Evolutionary conservation across 805 yeast species (phyloP), one percentile per base, ranked within the genome.

Genomic region (Candida boidinii): DNA sequence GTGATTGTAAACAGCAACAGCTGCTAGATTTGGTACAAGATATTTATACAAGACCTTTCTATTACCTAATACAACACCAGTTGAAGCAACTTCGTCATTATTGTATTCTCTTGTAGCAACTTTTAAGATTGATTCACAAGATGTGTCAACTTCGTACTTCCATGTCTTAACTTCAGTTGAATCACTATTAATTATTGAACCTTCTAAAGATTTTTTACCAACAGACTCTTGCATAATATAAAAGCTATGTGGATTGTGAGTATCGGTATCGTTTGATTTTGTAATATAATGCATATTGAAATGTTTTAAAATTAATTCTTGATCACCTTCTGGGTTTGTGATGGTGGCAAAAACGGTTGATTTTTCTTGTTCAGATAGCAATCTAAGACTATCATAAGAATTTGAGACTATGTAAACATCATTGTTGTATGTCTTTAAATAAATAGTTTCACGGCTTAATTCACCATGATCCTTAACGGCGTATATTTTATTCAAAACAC

Each of bases 41-140:
- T 81, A 88, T 55, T 90, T 92, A 70, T 88, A 86, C 25, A 86
- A 57, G 1, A 85, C 90, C 1, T 78, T 64, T 49, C 85, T 70
- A 44, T 81, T 77, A 15, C 79, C 78, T 19, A 82, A 57, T 1
- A 81, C 72, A 17, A 72, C 66, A 7, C 94, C 96, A 30, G 79
- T 51, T 11, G 79, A 78, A 0, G 79, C 75, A 4, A 68, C 59
- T 10, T 51, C 44, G 14, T 62, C 69, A 11, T 54, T 56, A 8
- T 50, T 52, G 3, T 58, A 56, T 28, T 60, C 61, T 35, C 73
- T 64, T 2, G 52, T 26, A 0, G 65, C 58, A 21, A 61, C 51
- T 0, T 66, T 61, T 2, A 67, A 46, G 23, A 76, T 52, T n/a
- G 48, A 38, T 38, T 64, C 73, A 23, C 50, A 45, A 2, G 29